Base-by-base conservation (phyloP, 2,329 filamentous ascomycete species). In the Parascedosporium putredinis region DNA sequence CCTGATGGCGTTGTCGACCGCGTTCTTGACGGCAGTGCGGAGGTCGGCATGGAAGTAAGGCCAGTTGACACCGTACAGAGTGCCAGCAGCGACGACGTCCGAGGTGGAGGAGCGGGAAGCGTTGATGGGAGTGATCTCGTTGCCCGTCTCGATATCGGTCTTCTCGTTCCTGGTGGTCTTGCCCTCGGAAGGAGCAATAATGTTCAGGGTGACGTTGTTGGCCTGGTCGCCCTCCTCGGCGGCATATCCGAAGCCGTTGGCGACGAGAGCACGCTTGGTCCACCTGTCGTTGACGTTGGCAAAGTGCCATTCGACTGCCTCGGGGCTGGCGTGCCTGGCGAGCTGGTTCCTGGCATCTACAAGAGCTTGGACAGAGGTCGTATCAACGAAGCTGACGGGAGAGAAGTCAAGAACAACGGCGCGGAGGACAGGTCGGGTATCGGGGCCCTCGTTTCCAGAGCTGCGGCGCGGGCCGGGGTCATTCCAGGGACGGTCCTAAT, bases 331-430 rank as follows among this genome's bases (percentile, higher is more conserved):
- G 56, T 79, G 74, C 12, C 69, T 66, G 58, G 79, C 74, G 2
- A 82, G 65, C 20, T 73, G 68, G 54, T 72, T 73, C 36, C 76
- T 70, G 10, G 78, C 61, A 55, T 81, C 76, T 43, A 79, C 66
- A 9, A 83, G 63, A 1, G 73, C 73, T 55, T 82, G 77, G 0
- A 80, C 61, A 2, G 74, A 73, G 0, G 78, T 81, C 7, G 78
- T 69, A 52, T 83, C 79, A 24, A 81, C 64, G 50, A 71, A 69
- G 56, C 78, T 76, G 43, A 81, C 74, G 1, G 75, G 68, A 0
- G 73, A 73, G 57, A 76, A 79, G 61, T 82, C 79, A 2, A 81
- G 65, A 8, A 82, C 67, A 7, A 83, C 55, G 4, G 78, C 76
- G 4, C 69, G 69, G 14, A 81, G 65, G 9, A 68, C 61, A 0